Percentiles rank a stretch among this genome's conserved stretches.
phyloP scores from a whole-genome alignment of 371 early-diverging fungal genomes.

The Lichtheimia hyalospora region DNA sequence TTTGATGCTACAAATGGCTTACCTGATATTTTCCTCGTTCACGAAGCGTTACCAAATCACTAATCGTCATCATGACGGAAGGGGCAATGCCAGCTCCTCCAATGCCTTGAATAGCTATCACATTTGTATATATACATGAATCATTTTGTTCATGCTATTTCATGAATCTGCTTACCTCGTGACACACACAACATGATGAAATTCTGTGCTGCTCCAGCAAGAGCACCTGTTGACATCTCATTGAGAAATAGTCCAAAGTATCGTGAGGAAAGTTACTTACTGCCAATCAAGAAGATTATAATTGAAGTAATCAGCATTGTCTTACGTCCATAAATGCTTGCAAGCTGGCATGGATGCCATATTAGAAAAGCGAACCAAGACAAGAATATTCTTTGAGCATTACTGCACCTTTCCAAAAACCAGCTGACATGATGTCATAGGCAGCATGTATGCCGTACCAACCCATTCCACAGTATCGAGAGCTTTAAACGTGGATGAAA shows the following conservation, averaged over 20 bases:
- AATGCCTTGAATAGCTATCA: conserved; percentile 36
- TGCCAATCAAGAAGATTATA: conserved; percentile 56
- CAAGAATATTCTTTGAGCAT: neutral
- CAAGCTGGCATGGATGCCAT: conserved; percentile 20
- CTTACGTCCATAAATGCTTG: conserved; percentile 10
- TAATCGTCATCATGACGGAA: conserved; percentile 55
- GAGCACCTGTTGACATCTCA: neutral
- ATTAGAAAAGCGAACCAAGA: neutral
- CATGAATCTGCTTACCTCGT: neutral
- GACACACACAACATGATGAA: conserved; percentile 4
- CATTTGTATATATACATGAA: conserved; percentile 24
- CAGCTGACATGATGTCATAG: conserved; percentile 39
- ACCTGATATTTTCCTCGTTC: conserved; percentile 64
- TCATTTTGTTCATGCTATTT: neutral
- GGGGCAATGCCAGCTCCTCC: conserved; percentile 65
- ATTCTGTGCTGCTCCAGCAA: conserved; percentile 4
- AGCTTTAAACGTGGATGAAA: conserved; percentile 42
- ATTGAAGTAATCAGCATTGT: conserved; percentile 23
- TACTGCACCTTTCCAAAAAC: conserved; percentile 39
- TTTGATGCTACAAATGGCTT: neutral
- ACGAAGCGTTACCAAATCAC: conserved; percentile 57
- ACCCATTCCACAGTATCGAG: conserved; percentile 66
- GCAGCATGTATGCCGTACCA: conserved; percentile 42
- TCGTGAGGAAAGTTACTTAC: neutral
- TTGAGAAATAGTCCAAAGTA: neutral